Conservation (phyloP, 2,329 filamentous ascomycete species). For the Lithohypha guttulata region DNA sequence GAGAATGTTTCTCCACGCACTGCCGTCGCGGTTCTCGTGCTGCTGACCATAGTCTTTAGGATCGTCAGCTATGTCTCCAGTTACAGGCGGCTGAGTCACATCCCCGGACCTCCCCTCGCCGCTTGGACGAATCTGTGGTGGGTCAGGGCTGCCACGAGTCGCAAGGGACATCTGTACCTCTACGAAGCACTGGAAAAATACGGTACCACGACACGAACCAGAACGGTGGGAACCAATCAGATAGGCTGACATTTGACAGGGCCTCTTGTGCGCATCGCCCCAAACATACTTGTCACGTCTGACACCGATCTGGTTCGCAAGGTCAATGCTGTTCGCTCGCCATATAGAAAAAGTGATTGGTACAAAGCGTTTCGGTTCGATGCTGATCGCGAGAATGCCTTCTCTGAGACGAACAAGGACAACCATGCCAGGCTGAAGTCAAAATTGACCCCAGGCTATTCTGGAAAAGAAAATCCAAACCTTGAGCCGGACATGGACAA, state of each 20-base stretch:
- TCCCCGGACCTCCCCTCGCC: constrained; percentile 12
- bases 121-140: constrained; percentile 11
- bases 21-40: too few species aligned
- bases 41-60: too few species aligned
- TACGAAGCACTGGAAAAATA: constrained; percentile 10
- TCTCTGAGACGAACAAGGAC: constrained; percentile 40
- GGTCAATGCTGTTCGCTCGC: constrained; percentile 8
- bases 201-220: constrained; percentile 5
- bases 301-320: constrained; percentile 36
- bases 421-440: constrained; percentile 37
- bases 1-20: too few species aligned
- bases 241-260: constrained; percentile 9
- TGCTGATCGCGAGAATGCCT: constrained; percentile 44
- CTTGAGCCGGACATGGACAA: constrained; percentile 42
- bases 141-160: constrained; percentile 6
- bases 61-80: not conserved
- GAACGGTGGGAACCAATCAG: not conserved
- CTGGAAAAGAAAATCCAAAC: constrained; percentile 43
- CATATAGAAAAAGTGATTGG: constrained; percentile 29
- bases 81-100: constrained; percentile 11
- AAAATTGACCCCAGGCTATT: constrained; percentile 45
- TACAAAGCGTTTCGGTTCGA: constrained; percentile 43
- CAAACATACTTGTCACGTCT: constrained; percentile 40
- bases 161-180: constrained; percentile 6
- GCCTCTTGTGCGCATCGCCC: constrained; percentile 35